A percentile compares a stretch with the other conserved stretches of the same genome.
These are phyloP conservation scores for Talaromyces trachyspermus DNA, from an alignment of 495 filamentous ascomycete species.

Conservation along the genomic window DNA sequence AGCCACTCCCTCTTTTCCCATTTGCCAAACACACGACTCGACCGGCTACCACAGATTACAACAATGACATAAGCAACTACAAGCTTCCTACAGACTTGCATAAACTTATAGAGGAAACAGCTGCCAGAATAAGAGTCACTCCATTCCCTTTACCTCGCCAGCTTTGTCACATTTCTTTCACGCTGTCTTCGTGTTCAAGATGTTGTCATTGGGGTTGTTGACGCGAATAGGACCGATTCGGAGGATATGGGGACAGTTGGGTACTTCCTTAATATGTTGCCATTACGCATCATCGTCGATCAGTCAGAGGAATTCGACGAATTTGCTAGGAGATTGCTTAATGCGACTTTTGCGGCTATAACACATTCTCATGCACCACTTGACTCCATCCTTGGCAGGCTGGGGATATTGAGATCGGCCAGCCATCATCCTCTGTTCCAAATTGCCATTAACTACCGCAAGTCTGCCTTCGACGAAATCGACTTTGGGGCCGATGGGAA, in stretches of 20 bases:
- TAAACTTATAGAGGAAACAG: neutral
- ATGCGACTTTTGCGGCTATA: slow-evolving; percentile 11
- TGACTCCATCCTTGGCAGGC: slow-evolving; percentile 18
- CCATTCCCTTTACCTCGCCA: neutral
- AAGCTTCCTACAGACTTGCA: slow-evolving; percentile 2
- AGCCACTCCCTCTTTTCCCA: slow-evolving; percentile 29
- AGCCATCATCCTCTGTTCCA: slow-evolving; percentile 21
- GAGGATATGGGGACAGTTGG: neutral
- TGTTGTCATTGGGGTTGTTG: slow-evolving; percentile 7
- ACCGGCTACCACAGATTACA: slow-evolving; percentile 10
- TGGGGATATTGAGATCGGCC: slow-evolving; percentile 11
- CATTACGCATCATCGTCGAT: neutral
- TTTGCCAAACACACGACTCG: slow-evolving; percentile 15
- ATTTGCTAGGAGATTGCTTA: slow-evolving; percentile 7
- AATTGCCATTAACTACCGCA: slow-evolving; percentile 22
- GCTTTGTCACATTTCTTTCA: slow-evolving; percentile 11
- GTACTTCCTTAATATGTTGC: slow-evolving; percentile 6
- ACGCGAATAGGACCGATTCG: neutral
- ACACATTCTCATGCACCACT: slow-evolving; percentile 18
- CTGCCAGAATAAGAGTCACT: neutral
- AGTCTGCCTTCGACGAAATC: slow-evolving; percentile 1
- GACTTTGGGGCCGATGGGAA: neutral
- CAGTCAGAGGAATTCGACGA: slow-evolving; percentile 11
- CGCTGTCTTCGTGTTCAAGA: slow-evolving; percentile 15
- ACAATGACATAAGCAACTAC: slow-evolving; percentile 7